Conservation (phyloP, 352 stramenopile species). For the Globisporangium spiculum region DNA sequence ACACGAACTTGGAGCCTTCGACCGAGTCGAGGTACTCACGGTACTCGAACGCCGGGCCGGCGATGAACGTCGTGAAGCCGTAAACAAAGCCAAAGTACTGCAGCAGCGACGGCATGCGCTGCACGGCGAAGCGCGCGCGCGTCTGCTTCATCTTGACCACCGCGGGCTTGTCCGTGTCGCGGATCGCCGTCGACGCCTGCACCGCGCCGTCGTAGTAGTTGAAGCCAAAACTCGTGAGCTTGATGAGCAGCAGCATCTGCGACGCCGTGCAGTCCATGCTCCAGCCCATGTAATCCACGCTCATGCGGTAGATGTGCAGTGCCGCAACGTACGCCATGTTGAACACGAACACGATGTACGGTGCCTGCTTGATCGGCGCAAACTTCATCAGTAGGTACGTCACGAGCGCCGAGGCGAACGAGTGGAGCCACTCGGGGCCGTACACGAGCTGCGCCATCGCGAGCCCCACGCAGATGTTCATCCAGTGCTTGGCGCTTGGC, state of each 20-base stretch:
- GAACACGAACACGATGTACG: slow-evolving; percentile 89
- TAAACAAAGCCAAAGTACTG: slow-evolving; percentile 97
- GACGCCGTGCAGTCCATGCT: slow-evolving; percentile 82
- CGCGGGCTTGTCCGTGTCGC: slow-evolving; percentile 28
- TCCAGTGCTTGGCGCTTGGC: slow-evolving; percentile 84
- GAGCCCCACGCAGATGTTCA: slow-evolving; percentile 90
- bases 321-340: slow-evolving; percentile 92
- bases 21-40: slow-evolving; percentile 88
- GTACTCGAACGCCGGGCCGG: slow-evolving; percentile 95
- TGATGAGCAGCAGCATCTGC: slow-evolving; percentile 96
- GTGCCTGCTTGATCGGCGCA: slow-evolving; percentile 41
- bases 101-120: slow-evolving; percentile 84
- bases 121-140: slow-evolving; percentile 55
- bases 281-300: slow-evolving; percentile 94
- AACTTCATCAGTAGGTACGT: slow-evolving; percentile 83
- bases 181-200: slow-evolving; percentile 18
- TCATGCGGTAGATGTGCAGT: slow-evolving; percentile 94
- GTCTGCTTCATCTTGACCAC: slow-evolving; percentile 27
- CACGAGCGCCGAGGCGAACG: slow-evolving; percentile 87
- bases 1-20: slow-evolving; percentile 43
- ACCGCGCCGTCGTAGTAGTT: slow-evolving; percentile 94
- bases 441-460: slow-evolving; percentile 94
- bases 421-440: slow-evolving; percentile 93
- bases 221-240: slow-evolving; percentile 96
- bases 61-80: slow-evolving; percentile 95